Base-by-base conservation (phyloP, 2,329 filamentous ascomycete genomes). In the Exserohilum rostratum region DNA sequence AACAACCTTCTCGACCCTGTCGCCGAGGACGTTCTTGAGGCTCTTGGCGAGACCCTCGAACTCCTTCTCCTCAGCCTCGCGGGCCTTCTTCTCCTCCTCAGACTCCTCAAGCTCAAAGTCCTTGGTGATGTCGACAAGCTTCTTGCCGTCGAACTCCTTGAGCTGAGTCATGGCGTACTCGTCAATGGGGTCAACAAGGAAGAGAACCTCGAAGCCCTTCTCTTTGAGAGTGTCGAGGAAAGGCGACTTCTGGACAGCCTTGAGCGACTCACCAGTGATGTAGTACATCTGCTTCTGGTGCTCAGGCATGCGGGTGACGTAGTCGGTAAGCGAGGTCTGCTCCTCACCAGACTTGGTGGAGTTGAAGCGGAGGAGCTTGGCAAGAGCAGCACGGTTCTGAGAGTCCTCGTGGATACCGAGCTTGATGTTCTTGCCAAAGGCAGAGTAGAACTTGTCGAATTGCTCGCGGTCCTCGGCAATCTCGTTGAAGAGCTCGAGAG, bases 201-300 rank as follows among this genome's bases (percentile, higher is more conserved):
- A 98, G 71, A 99, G 89, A 76, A 99, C 95, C 84, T 99, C 95
- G 77, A 99, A 99, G 83, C 90, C 88, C 92, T 99, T 99, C 79
- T 92, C 90, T 88, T 96, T 96, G 80, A 99, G 91, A 53, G 93
- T 87, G 78, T 99, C 95, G 66, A 99, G 87, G 93, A 99, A 99
- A 73, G 95, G 95, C 70, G 95, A 99, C 86, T 96, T 96, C 80
- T 89, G 83, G 68, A 99, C 95, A 68, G 95, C 95, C 88, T 97
- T 97, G 84, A 96, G 88, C 54, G 93, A 96, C 88, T 99, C 95
- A 83, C 95, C 95, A 64, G 95, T 99, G 86, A 99, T 99, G 91
- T 98, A 99, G 90, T 99, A 99, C 82, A 99, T 92, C 84, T 99
- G 93, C 89, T 98, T 97, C 89, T 99, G 95, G 86, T 98, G 93